Evolutionary conservation across 495 filamentous ascomycete species (phyloP), one percentile per base, ranked within the genome.

Genomic region (Neurospora intermedia): DNA sequence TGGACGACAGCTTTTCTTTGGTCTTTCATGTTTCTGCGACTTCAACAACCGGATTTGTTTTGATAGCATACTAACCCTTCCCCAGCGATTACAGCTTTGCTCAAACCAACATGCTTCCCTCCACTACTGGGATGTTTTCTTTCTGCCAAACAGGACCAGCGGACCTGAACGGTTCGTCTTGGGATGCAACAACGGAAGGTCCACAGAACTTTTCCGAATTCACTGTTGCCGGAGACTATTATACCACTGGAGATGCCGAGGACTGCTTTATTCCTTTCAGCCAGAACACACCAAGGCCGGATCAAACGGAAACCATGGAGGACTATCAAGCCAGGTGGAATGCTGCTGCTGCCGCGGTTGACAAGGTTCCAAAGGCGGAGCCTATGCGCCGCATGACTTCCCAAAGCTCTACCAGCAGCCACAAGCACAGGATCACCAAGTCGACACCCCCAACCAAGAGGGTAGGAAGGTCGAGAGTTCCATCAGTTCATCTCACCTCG

Each of bases 61-160:
- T 80, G 77, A 83, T 81, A 84, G 79, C 79, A 84, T 79, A 87
- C 85, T 87, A 84, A 87, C 84, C 81, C 78, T 70, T 78, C 79
- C 82, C 74, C 81, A 85, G 84, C 80, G 84, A 86, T 77, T 85
- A 85, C 77, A 87, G 84, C 81, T 83, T 82, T 77, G 80, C 81
- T 48, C 84, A 83, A 75, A 78, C 81, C 78, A 83, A 81, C 72
- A 82, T 84, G 81, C 77, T 85, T 81, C 80, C 83, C 76, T 81
- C 83, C 79, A 81, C 75, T 83, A 77, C 82, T 74, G 84, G 81
- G 76, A 82, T 84, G 79, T 84, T 85, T 85, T 84, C 82, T 83
- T 86, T 83, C 79, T 85, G 82, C 83, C 85, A 87, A 71, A 85
- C 85, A 82, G 84, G 81, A 85, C 85, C 84, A 82, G 78, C 82